These are phyloP conservation scores for Phyllosticta citriasiana DNA, from an alignment of 2,329 filamentous ascomycete genomes.

Conservation along the genomic window DNA sequence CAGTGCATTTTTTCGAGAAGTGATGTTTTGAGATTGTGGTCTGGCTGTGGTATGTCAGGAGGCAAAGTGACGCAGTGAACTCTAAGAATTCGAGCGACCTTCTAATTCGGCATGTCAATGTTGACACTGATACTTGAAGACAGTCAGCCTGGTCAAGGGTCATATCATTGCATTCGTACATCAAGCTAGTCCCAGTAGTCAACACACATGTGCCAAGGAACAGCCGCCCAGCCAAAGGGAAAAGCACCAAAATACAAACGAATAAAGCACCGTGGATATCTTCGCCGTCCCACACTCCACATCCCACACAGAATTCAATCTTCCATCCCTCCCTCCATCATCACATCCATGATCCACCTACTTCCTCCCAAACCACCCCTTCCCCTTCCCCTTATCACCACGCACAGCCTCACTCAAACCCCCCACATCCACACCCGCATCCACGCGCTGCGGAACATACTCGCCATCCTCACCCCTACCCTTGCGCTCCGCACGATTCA, in stretches of 20 bases:
- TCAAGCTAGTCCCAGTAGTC: no score
- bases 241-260: no score
- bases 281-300: not conserved
- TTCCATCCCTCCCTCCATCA: not conserved
- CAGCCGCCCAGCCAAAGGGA: no score
- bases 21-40: not conserved
- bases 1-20: not conserved
- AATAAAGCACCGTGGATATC: not conserved
- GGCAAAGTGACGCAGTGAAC: no score
- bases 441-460: constrained; percentile 31
- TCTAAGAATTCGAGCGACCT: no score
- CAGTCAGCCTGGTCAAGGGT: no score
- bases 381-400: not conserved
- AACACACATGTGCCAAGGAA: no score
- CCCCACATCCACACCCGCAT: constrained; percentile 14
- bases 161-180: no score
- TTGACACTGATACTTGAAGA: no score
- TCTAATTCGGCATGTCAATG: no score
- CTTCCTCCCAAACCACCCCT: not conserved
- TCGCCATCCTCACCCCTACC: constrained; percentile 53
- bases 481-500: constrained; percentile 54
- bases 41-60: no score
- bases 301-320: not conserved
- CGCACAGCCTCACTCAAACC: not conserved
- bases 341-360: not conserved